Base-by-base conservation (phyloP, 2,329 filamentous ascomycete genomes). In the Fusarium hainanense region DNA sequence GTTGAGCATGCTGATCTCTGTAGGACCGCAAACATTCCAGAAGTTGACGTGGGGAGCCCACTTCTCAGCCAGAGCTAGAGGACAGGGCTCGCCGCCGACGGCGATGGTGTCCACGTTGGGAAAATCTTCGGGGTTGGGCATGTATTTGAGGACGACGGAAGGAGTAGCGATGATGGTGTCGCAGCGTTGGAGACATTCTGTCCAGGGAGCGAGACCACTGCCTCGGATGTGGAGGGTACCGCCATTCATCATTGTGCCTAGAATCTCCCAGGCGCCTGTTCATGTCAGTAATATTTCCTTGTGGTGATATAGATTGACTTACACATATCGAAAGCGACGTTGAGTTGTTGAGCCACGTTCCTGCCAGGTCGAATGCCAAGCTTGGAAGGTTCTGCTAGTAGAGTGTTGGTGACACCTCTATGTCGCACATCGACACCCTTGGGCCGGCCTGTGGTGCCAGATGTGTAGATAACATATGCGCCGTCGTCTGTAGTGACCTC, bases 381-480 rank as follows among this genome's bases (percentile, higher is more conserved):
- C 21, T 66, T 66, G 16, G 67, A 70, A 4, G 67, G 67, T 4
- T 70, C 67, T 7, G 63, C 63, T 20, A 70, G 13, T 4, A 70
- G 46, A 4, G 67, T 68, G 5, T 70, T 70, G 42, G 67, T 70
- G 3, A 70, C 67, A 12, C 58, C 54, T 42, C 46, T 46, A 43
- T 70, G 67, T 23, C 63, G 59, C 23, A 70, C 67, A 21, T 70
- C 67, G 16, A 70, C 67, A 32, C 67, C 67, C 21, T 70, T 70
- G 5, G 67, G 67, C n/a, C 58, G 23, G 6, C 67, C 67, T 6
- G 67, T 70, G 0, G 67, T 70, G 6, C 67, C 67, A 2, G 67
- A 70, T 30, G 67, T 70, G 54, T 70, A 70, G 16, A 70, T 70
- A 14, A 70, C 50, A 60, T 70, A 70, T 10, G 67, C 67, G n/a